These are phyloP conservation scores for Coemansia sp. DNA, from an alignment of 192 early-diverging fungal species.

Conservation along the genomic window DNA sequence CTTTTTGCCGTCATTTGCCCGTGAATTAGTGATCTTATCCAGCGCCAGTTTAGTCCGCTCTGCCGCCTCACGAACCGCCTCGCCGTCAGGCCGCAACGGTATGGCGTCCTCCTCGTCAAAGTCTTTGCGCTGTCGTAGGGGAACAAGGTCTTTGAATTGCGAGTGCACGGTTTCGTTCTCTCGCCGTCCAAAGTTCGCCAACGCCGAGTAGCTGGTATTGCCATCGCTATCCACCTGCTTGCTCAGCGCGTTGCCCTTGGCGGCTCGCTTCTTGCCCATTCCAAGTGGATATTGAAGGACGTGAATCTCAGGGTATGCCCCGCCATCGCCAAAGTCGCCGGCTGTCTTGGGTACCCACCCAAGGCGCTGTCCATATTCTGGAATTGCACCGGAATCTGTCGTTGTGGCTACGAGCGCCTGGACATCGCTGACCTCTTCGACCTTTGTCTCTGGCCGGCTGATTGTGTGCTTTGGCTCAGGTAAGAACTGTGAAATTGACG, in stretches of 20 bases:
- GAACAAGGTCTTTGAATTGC: slow-evolving; percentile 79
- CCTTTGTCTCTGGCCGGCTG: neutral
- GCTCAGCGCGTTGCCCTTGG: slow-evolving; percentile 64
- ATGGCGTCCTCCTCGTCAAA: slow-evolving; percentile 67
- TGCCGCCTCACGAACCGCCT: slow-evolving; percentile 75
- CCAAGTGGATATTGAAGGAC: slow-evolving; percentile 92
- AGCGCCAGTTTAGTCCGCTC: slow-evolving; percentile 90
- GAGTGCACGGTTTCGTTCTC: slow-evolving; percentile 79
- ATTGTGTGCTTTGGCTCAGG: slow-evolving; percentile 49
- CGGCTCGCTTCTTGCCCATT: slow-evolving; percentile 77
- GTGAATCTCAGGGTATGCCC: slow-evolving; percentile 94
- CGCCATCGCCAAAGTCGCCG: slow-evolving; percentile 95
- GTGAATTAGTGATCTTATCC: slow-evolving; percentile 67
- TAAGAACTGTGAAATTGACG: slow-evolving; percentile 53
- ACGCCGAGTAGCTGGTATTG: slow-evolving; percentile 85
- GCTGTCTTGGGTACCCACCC: slow-evolving; percentile 78
- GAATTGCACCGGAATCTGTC: slow-evolving; percentile 31
- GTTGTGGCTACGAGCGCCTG: neutral
- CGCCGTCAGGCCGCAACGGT: slow-evolving; percentile 76
- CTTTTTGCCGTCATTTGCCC: slow-evolving; percentile 57
- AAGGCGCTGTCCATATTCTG: slow-evolving; percentile 79
- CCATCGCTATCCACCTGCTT: slow-evolving; percentile 91
- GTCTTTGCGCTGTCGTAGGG: slow-evolving; percentile 68
- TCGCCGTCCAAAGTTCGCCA: slow-evolving; percentile 78
- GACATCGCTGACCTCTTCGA: neutral